Base-by-base conservation (phyloP, 2,329 filamentous ascomycete species). In the Cladosporium halotolerans region DNA sequence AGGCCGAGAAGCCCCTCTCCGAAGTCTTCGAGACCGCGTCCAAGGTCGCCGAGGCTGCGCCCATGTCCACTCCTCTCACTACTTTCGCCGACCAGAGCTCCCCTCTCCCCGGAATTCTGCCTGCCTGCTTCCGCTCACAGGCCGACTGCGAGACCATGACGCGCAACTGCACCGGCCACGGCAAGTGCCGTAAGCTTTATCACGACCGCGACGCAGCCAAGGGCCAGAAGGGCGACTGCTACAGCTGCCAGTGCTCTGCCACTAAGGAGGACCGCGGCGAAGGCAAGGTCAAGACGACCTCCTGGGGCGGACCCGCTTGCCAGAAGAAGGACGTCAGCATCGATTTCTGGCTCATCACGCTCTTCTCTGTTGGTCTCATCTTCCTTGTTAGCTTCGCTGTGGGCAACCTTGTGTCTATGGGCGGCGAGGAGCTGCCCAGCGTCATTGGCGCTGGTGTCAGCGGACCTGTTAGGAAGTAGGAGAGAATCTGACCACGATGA, bases 381-480 rank as follows among this genome's bases (percentile, higher is more conserved):
- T 79, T 81, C 44, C 72, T 88, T 36, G 73, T 95, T 28, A 78
- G 77, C 36, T 84, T 86, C 67, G 83, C 82, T 9, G 84, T 97
- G 62, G 83, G 85, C 5, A 75, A 95, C 77, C 71, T 99, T 51
- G 93, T 86, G 71, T 84, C 76, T 58, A 88, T 97, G 64, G 93
- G 92, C 33, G 82, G 87, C 68, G 84, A 95, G 75, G 86, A 90
- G 72, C 76, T 97, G 59, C 93, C 93, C 0, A 90, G 90, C 62
- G 92, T 99, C 8, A 91, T 99, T 70, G 89, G 90, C n/a, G 93
- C 93, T 45, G 93, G 93, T 58, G 92, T 99, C 36, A 88, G 86
- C 59, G 81, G 83, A 55, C 78, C 84, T 31, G 43, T 53, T 3
- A 53, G 31, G 50, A 53, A 45, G 36, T 53, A 39, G 34, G 4